phyloP scores from a whole-genome alignment of 208 protist genomes.

The Jaenimonas drosophilae region DNA sequence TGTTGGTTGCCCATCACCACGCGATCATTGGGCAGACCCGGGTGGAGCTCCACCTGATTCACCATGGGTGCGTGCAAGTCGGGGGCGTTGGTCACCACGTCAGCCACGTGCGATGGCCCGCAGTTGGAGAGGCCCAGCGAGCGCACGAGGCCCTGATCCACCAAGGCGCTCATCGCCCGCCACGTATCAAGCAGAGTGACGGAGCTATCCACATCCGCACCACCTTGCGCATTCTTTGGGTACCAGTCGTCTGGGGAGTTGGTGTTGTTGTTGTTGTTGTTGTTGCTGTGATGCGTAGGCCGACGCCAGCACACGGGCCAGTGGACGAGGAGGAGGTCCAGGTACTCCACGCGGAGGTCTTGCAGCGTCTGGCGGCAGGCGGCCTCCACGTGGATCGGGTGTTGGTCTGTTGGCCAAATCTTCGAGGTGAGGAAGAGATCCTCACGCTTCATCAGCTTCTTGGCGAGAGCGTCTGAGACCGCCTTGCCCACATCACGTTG shows the following conservation, averaged over 20 bases:
- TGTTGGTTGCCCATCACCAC: conserved; percentile 31
- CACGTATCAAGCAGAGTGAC: conserved; percentile 73
- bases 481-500: conserved; percentile 83
- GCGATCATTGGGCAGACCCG: conserved; percentile 36
- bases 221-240: conserved; percentile 32
- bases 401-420: conserved; percentile 92
- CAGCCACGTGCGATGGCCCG: conserved; percentile 34
- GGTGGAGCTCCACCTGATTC: conserved; percentile 90
- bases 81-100: conserved; percentile 21
- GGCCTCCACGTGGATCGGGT: conserved; percentile 71
- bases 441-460: conserved; percentile 52
- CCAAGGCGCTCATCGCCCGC: conserved; percentile 75
- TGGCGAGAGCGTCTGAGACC: conserved; percentile 33
- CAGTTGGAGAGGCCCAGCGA: conserved; percentile 89
- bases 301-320: conserved; percentile 85
- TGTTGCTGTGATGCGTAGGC: too few species aligned
- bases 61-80: conserved; percentile 48
- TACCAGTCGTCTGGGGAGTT: conserved; percentile 52
- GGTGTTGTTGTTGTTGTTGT: conserved; percentile 33
- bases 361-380: conserved; percentile 74
- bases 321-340: conserved; percentile 92
- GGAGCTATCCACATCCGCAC: conserved; percentile 32
- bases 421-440: conserved; percentile 93
- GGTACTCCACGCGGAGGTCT: conserved; percentile 76
- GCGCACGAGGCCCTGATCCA: conserved; percentile 77